Evolutionary conservation across 2,329 filamentous ascomycete species (phyloP).

Genomic region (Aspergillus amoenus): DNA sequence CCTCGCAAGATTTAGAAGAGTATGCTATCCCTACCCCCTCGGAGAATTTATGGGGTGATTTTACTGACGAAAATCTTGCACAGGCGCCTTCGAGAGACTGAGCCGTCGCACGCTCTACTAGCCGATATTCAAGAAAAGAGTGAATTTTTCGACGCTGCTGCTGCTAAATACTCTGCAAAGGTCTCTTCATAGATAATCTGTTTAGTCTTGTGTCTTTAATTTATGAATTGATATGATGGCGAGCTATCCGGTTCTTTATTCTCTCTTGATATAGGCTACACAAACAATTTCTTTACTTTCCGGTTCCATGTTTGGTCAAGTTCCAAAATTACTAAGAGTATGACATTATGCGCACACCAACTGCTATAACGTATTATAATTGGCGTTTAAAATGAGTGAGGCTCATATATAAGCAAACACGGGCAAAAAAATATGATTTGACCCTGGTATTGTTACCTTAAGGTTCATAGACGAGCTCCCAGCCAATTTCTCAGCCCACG

Average conservation of each 20-base stretch:
- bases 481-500: constrained; percentile 31
- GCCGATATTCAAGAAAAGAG: constrained; percentile 80
- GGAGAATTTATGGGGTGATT: neutral
- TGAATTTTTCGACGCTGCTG: constrained; percentile 80
- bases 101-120: constrained; percentile 70
- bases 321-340: neutral
- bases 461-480: constrained; percentile 23
- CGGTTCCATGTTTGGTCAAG: neutral
- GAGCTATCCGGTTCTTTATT: constrained; percentile 12
- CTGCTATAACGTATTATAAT: neutral
- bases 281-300: neutral
- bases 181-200: constrained; percentile 47
- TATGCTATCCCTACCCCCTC: constrained; percentile 43
- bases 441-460: neutral
- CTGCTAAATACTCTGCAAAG: constrained; percentile 82
- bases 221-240: constrained; percentile 23
- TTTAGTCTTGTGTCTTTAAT: constrained; percentile 15
- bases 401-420: neutral
- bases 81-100: constrained; percentile 49
- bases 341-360: neutral
- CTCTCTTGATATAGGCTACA: neutral
- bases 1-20: constrained; percentile 61
- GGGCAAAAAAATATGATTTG: constrained; percentile 1
- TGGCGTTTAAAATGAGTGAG: neutral
- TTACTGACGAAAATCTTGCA: neutral